Base-by-base conservation (phyloP, 305 asterid genomes). In the Plantago lanceolata region DNA sequence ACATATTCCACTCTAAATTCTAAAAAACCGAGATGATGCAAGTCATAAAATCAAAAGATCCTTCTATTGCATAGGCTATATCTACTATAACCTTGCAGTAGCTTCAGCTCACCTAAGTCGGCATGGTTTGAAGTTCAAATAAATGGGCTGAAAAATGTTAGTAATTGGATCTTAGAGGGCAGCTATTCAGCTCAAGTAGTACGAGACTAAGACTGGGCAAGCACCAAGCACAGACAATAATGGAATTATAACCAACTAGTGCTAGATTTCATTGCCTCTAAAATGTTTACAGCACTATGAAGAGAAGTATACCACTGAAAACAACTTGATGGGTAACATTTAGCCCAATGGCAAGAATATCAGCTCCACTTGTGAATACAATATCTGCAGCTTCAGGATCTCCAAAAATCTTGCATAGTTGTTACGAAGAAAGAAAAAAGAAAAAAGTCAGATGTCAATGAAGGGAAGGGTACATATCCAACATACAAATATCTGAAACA, bases 361-460 rank as follows among this genome's bases (percentile, higher is more conserved):
- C 95, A 82, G 98, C 97, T 64, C 98, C 98, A 71, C 97, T 82
- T 24, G 98, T 85, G 80, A 92, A 87, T 40, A 92, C 97, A 72
- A 89, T 71, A 83, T 92, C 97, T 33, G 98, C 98, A 48, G 98
- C 97, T 69, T 92, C 96, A 29, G 98, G 98, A 80, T 92, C 97
- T 80, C 98, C 97, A 71, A 82, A 87, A 57, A 92, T 84, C 98
- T 92, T 31, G 73, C 68, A 65, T 48, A 60, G 71, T 80, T 61
- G 71, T 28, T 11, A 63, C 44, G 69, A 61, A 43, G 33, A 53
- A 33, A 66, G 65, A 29, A 56, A 49, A 55, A 33, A 7, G 54
- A 45, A 45, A 28, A 2, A 35, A 55, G 33, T 13, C 53, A 52
- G 21, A 26, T 20, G 51, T 47, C 28, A 13, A 40, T 21, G 17